Base-by-base conservation (phyloP, 257 asterid species). In the Phtheirospermum japonicum region DNA sequence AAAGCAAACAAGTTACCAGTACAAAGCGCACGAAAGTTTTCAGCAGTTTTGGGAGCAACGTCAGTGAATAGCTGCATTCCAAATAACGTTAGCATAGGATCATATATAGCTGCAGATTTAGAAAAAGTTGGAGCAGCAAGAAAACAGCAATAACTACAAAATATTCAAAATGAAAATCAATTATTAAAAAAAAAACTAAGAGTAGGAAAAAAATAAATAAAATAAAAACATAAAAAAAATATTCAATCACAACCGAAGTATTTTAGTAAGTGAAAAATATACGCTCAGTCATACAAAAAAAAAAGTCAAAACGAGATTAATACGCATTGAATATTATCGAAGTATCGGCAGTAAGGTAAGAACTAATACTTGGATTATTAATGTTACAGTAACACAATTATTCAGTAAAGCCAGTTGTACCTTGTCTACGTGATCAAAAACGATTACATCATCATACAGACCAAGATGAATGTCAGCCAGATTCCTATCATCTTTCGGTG, bases 371-470 rank as follows among this genome's bases (percentile, higher is more conserved):
- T 40, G 14, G 14, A 40, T 12, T 9, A 10, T 2, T 40, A 11
- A 10, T 12, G 13, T 32, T 43, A n/a, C 11, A n/a, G n/a, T n/a
- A 11, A 7, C 39, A 28, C 17, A 30, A 11, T 45, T 23, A 71
- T 10, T 63, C 11, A 40, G 59, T 28, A n/a, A 20, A 14, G 32
- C 20, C 66, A 55, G 39, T 3, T 16, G 42, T 83, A 91, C 96
- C 99, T 89, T 92, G 51, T 84, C 90, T 9, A 92, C 95, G 34
- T 89, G 96, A 83, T 92, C 96, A 72, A 92, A 92, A 66, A 92
- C 80, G 9, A 92, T 74, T 9, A 89, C 96, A 50, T 86, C 93
- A 63, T 92, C 89, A 34, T 83, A 92, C 42, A 89, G 85, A 64
- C 99, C 96, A 32, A 92, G 85, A 76, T 92, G 96, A 76, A 92